A percentile compares a stretch with the other conserved stretches of the same genome.
Conservation (phyloP, 2,329 filamentous ascomycete species). For the Nigrograna mackinnonii region DNA sequence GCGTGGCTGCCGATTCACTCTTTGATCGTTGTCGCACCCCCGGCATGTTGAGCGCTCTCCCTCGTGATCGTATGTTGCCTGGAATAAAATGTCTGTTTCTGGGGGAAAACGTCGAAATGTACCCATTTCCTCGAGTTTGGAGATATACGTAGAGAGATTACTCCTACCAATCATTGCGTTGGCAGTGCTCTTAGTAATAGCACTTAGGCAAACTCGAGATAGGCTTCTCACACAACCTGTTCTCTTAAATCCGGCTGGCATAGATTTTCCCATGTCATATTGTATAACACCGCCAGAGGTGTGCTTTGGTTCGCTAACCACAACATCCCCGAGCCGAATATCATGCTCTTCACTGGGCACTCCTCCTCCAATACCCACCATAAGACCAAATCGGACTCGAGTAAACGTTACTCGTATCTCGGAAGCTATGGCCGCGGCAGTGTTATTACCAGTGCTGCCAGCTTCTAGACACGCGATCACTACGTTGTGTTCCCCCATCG, state of each 20-base stretch:
- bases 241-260: background rate
- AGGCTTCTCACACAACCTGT: background rate
- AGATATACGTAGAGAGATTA: background rate
- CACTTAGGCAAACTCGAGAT: constrained; percentile 1
- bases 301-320: constrained; percentile 1
- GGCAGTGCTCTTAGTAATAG: background rate
- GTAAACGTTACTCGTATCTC: constrained; percentile 1
- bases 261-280: background rate
- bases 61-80: constrained; percentile 2
- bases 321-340: constrained; percentile 4
- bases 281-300: background rate
- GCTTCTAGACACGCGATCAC: background rate
- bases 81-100: constrained; percentile 1
- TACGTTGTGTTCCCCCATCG: constrained; percentile 1
- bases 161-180: background rate
- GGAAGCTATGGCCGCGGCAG: background rate
- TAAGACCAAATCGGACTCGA: background rate
- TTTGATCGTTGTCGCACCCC: background rate
- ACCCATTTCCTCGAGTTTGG: background rate
- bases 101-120: background rate
- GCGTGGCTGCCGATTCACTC: background rate
- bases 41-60: background rate
- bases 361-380: constrained; percentile 5
- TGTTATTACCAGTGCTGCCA: constrained; percentile 1
- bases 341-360: constrained; percentile 1